These are phyloP conservation scores for Dentiscutata heterogama DNA, from an alignment of 371 early-diverging fungal genomes.

Conservation along the genomic window DNA sequence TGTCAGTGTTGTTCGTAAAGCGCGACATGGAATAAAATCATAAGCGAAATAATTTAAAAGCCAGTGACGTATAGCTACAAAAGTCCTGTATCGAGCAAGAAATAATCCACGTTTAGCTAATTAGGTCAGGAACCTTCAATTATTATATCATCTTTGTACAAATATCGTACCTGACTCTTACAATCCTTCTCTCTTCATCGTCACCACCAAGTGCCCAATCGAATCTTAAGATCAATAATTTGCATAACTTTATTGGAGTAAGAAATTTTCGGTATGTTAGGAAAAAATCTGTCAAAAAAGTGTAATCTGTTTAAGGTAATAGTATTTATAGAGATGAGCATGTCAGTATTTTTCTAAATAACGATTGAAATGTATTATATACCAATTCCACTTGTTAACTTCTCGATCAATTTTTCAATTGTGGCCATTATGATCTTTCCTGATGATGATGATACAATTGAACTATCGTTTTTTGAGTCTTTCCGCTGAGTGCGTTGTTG, in stretches of 20 bases:
- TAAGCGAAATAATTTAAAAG: slow-evolving; percentile 71
- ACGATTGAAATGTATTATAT: slow-evolving; percentile 38
- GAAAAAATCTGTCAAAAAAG: slow-evolving; percentile 77
- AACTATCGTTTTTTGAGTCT: background rate
- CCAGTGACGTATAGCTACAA: slow-evolving; percentile 77
- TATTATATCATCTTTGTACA: too few species aligned
- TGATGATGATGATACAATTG: background rate
- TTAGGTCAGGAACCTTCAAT: too few species aligned
- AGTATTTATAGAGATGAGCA: too few species aligned
- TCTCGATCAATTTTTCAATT: slow-evolving; percentile 70
- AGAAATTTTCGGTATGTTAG: slow-evolving; percentile 75
- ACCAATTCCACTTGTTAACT: slow-evolving; percentile 66
- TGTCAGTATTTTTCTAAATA: background rate
- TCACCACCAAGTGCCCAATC: slow-evolving; percentile 69
- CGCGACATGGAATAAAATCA: slow-evolving; percentile 68
- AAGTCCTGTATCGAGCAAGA: slow-evolving; percentile 55
- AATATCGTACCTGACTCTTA: slow-evolving; percentile 56
- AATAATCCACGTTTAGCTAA: too few species aligned
- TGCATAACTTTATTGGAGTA: slow-evolving; percentile 65
- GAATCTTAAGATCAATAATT: slow-evolving; percentile 68
- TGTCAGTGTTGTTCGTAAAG: slow-evolving; percentile 58
- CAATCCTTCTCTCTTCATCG: slow-evolving; percentile 64
- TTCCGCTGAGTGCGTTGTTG: background rate
- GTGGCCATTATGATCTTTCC: slow-evolving; percentile 61
- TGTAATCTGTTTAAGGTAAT: slow-evolving; percentile 61